These are phyloP conservation scores for Picochlorum sp. DNA, from an alignment of 139 green algal genomes.

Conservation along the genomic window DNA sequence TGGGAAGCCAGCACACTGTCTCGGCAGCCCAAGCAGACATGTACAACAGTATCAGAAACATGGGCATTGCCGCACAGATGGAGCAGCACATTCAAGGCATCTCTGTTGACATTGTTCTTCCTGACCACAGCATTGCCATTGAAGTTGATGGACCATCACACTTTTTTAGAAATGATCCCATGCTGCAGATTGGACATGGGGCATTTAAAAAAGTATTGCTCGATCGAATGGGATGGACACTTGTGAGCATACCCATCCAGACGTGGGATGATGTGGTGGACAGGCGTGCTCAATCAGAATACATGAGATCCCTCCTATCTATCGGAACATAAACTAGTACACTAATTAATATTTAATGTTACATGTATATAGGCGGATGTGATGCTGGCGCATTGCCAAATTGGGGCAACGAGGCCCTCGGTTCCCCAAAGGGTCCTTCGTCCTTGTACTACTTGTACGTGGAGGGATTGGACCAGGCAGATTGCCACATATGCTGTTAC, in stretches of 20 bases:
- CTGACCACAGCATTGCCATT: conserved; percentile 6
- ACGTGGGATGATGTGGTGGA: neutral
- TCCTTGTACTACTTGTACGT: too few species aligned
- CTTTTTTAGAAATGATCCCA: conserved; percentile 18
- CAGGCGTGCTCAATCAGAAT: neutral
- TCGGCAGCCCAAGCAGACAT: neutral
- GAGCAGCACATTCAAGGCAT: neutral
- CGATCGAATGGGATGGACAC: conserved; percentile 11
- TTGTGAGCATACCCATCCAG: neutral
- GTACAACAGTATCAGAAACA: neutral
- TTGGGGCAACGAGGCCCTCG: too few species aligned
- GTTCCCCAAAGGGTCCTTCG: too few species aligned
- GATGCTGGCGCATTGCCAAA: too few species aligned
- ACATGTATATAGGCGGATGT: too few species aligned
- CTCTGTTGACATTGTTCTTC: conserved; percentile 10
- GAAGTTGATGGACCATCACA: conserved; percentile 27
- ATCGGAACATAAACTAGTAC: too few species aligned
- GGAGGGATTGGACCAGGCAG: too few species aligned
- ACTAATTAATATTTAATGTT: too few species aligned
- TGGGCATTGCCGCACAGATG: neutral
- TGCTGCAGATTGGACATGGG: neutral
- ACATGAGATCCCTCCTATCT: too few species aligned
- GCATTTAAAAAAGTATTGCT: conserved; percentile 20
- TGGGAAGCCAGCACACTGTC: neutral
- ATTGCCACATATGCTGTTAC: too few species aligned